Conservation (phyloP, 1,284 basidiomycete genomes). For the Apiotrichum laibachii region DNA sequence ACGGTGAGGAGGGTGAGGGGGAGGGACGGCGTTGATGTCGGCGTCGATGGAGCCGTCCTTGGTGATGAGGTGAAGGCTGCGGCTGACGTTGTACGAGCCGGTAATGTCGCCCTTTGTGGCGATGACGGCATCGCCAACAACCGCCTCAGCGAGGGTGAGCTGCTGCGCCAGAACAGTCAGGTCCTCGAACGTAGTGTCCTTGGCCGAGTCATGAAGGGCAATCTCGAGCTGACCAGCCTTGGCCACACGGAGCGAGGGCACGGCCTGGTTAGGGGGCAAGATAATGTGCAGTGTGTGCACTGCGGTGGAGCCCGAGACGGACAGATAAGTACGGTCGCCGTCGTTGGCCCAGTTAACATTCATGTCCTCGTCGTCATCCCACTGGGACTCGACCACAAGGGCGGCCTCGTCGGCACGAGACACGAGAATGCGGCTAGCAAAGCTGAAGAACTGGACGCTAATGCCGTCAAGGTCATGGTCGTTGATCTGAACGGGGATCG, state of each 20-base stretch:
- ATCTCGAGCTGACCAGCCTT: no score
- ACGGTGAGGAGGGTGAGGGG: slow-evolving; percentile 3
- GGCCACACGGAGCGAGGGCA: no score
- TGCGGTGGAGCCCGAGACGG: neutral
- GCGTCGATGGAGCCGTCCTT: slow-evolving; percentile 35
- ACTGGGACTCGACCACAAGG: slow-evolving; percentile 28
- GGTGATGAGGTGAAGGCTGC: slow-evolving; percentile 25
- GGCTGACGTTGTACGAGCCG: slow-evolving; percentile 37
- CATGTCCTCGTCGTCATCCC: slow-evolving; percentile 4
- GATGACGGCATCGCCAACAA: slow-evolving; percentile 16
- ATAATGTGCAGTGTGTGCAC: slow-evolving; percentile 26
- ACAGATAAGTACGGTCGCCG: neutral
- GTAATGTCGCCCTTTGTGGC: slow-evolving; percentile 22
- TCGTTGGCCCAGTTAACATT: neutral
- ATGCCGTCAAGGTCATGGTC: slow-evolving; percentile 10
- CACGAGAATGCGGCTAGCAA: slow-evolving; percentile 22
- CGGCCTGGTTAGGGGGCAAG: slow-evolving; percentile 9
- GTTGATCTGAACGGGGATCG: slow-evolving; percentile 14
- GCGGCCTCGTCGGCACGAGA: slow-evolving; percentile 18
- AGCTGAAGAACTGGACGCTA: slow-evolving; percentile 18
- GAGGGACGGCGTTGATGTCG: slow-evolving; percentile 25
- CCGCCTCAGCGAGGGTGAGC: slow-evolving; percentile 13
- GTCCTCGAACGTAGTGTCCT: slow-evolving; percentile 9
- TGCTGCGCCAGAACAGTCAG: slow-evolving; percentile 6
- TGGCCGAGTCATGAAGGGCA: no score